Evolutionary conservation across 2,329 filamentous ascomycete species (phyloP), one percentile per base, ranked within the genome.

Genomic region (Chrysoporthe cubensis): DNA sequence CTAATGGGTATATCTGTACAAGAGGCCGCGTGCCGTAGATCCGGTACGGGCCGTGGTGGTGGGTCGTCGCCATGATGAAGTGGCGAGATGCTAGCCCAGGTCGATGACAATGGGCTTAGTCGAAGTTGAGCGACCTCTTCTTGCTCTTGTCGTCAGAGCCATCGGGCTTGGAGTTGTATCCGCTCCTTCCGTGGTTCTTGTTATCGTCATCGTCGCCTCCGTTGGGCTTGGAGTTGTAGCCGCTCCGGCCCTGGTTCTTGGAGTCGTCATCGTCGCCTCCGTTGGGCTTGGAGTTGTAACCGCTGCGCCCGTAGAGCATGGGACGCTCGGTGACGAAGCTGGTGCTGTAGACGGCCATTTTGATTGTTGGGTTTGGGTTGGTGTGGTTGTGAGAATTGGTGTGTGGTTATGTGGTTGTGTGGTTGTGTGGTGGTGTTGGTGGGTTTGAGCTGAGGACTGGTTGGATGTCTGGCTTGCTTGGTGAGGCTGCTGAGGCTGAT

Each of bases 221-320:
- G 52, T 67, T 69, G 65, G 68, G 68, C 68, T 69, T 69, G 68
- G 52, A 60, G 79, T 84, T 84, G 78, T 83, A 83, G 71, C 82
- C 82, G 64, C 78, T 80, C 70, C 82, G 81, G 75, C 82, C 82
- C 68, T 80, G 77, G 76, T 79, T 77, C 71, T 75, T 73, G 69
- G 74, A 70, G 59, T 77, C 71, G 37, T 78, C 72, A 63, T 76
- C 76, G 66, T 78, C 76, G 21, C 68, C 67, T 26, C 65, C 48
- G 65, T 52, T 65, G 62, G 77, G 76, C 74, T 79, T 75, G 72
- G 75, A 75, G 72, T 81, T 81, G 75, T 82, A 81, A 66, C 80
- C 79, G 62, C 76, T 78, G 72, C 80, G 80, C 73, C 81, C 81
- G 66, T 74, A 74, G 72, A 73, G 65, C 78, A 80, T 75, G 77